A percentile compares a stretch with the other conserved stretches of the same genome.
These are phyloP conservation scores for Microsporum canis DNA, from an alignment of 2,329 filamentous ascomycete genomes.

Conservation along the genomic window DNA sequence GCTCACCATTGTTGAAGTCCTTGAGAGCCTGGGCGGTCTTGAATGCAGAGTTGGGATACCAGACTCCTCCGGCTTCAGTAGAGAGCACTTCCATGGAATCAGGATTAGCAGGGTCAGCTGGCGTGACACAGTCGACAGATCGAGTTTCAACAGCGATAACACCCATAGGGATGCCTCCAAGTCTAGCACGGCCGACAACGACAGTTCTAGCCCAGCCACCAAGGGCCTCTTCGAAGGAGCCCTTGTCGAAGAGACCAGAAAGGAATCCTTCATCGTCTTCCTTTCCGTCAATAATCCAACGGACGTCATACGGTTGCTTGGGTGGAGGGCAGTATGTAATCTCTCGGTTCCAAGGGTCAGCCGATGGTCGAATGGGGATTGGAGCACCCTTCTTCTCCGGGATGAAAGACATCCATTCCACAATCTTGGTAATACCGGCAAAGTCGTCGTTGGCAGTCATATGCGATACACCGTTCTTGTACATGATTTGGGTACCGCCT, in stretches of 20 bases:
- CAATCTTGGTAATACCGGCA: constrained; percentile 92
- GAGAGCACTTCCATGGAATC: constrained; percentile 94
- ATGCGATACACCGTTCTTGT: constrained; percentile 98
- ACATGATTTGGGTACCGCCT: constrained; percentile 99
- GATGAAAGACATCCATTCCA: constrained; percentile 95
- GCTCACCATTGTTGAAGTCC: constrained; percentile 98
- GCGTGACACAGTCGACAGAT: constrained; percentile 90
- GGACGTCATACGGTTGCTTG: constrained; percentile 82
- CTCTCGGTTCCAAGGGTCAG: constrained; percentile 87
- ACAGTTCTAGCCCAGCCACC: constrained; percentile 96
- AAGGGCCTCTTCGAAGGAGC: constrained; percentile 92
- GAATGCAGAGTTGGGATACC: constrained; percentile 99
- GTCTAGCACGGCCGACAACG: constrained; percentile 87
- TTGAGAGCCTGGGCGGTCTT: constrained; percentile 98
- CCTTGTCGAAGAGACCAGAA: constrained; percentile 87
- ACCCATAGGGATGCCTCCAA: constrained; percentile 95
- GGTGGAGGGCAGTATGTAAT: constrained; percentile 67
- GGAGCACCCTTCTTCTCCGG: constrained; percentile 90
- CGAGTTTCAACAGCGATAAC: constrained; percentile 95
- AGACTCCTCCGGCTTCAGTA: constrained; percentile 94
- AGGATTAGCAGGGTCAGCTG: constrained; percentile 92
- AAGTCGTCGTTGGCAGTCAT: constrained; percentile 98
- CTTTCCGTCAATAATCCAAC: constrained; percentile 84
- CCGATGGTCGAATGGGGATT: constrained; percentile 77
- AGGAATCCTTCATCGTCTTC: constrained; percentile 70